Conservation (phyloP, 768 basidiomycete species). For the Suillus weaverae region DNA sequence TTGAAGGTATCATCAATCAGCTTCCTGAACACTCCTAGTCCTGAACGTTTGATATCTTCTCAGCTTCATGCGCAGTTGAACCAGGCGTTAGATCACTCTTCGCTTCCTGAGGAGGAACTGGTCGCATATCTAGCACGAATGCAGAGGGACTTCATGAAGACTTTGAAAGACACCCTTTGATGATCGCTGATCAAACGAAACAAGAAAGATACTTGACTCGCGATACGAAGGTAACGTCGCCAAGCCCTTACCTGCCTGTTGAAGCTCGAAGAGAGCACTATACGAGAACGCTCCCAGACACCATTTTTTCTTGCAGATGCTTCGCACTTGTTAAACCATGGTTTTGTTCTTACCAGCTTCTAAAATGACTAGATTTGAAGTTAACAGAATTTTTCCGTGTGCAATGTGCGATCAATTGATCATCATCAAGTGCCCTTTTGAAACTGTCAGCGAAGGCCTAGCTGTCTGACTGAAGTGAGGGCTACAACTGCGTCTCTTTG, state of each 20-base stretch:
- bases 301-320: neutral
- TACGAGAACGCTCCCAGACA: neutral
- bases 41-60: neutral
- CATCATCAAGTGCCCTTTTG: neutral
- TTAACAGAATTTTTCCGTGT: neutral
- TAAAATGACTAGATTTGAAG: neutral
- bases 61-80: constrained; percentile 74
- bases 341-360: neutral
- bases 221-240: neutral
- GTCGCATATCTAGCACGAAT: constrained; percentile 63
- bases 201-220: neutral
- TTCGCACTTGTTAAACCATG: neutral
- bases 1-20: constrained; percentile 50
- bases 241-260: neutral
- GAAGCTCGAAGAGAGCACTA: neutral
- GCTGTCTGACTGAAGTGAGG: neutral
- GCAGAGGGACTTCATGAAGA: constrained; percentile 67
- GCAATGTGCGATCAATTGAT: neutral
- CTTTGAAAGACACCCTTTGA: constrained; percentile 42
- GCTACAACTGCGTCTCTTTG: neutral
- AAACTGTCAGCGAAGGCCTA: neutral
- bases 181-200: neutral
- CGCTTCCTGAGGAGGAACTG: constrained; percentile 71
- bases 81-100: constrained; percentile 71
- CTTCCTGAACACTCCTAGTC: neutral